A percentile compares a stretch with the other conserved stretches of the same genome.
Evolutionary conservation across 345 rosid genomes (phyloP).

Genomic region (Raphanus raphanistrum): DNA sequence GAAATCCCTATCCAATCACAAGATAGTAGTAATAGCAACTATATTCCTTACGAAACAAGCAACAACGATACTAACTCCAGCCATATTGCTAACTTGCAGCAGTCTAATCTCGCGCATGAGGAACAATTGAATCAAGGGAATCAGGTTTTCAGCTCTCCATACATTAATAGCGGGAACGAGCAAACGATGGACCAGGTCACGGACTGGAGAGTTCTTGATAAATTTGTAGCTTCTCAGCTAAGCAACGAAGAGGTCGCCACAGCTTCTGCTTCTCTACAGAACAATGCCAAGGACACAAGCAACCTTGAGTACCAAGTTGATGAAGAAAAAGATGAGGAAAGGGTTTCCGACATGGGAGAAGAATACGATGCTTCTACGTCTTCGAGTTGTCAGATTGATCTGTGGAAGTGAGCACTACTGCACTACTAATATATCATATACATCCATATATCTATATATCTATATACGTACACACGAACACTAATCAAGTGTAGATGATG

Average conservation of each 20-base stretch:
- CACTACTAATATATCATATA: constrained; percentile 33
- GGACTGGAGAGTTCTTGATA: constrained; percentile 96
- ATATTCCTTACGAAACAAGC: constrained; percentile 51
- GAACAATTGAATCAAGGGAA: constrained; percentile 51
- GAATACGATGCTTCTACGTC: constrained; percentile 67
- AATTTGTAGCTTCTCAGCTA: constrained; percentile 94
- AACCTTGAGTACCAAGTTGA: constrained; percentile 42
- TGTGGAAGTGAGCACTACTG: constrained; percentile 68
- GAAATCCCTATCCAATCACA: constrained; percentile 68
- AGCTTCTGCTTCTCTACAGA: constrained; percentile 34
- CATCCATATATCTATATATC: constrained; percentile 26
- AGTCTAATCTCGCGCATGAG: constrained; percentile 57
- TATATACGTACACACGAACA: constrained; percentile 30
- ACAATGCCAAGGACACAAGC: constrained; percentile 31
- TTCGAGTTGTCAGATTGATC: constrained; percentile 77
- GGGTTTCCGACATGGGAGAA: constrained; percentile 50
- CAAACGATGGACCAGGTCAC: constrained; percentile 78
- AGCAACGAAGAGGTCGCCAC: constrained; percentile 68
- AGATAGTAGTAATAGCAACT: constrained; percentile 50
- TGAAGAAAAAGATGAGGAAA: constrained; percentile 49
- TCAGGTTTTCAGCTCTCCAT: constrained; percentile 53
- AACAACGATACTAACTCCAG: constrained; percentile 46
- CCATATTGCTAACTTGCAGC: constrained; percentile 49
- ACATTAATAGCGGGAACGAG: constrained; percentile 44
- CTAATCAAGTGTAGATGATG: constrained; percentile 40